Base-by-base conservation (phyloP, 805 yeast species). In the Vanderwaltozyma tropicalis region DNA sequence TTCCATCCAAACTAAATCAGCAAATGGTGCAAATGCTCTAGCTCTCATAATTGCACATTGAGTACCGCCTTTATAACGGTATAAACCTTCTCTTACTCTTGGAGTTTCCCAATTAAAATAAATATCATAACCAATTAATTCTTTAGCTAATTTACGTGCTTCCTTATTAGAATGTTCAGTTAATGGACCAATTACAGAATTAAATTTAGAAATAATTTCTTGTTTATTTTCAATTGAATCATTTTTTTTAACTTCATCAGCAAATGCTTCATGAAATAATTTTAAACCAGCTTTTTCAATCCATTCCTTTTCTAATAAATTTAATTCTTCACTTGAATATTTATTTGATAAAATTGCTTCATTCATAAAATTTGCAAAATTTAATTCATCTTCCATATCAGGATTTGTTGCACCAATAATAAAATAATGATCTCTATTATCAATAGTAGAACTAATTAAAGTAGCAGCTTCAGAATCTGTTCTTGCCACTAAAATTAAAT, bases 401-500 rank as follows among this genome's bases (percentile, higher is more conserved):
- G 94, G 87, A 69, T 87, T 88, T 45, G 97, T 87, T 38, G 92
- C 68, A 55, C 97, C 97, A 49, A 81, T 76, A 52, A 89, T 71
- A 62, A 84, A 89, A 67, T 80, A 86, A 62, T 89, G 97, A 64
- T 89, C 97, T 63, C 97, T 77, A 65, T 72, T 77, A 64, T 89
- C 97, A 55, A 89, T 88, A 38, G 96, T 82, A 16, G 95, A 85
- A 43, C 96, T 85, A 59, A 89, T 71, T 59, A 89, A 73, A 38
- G 96, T 89, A 34, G 96, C 97, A 48, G 96, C 96, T 69, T 89
- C 97, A 39, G 96, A 85, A 64, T 89, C 97, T 28, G 96, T 87
- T 69, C 97, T 79, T 37, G 96, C 96, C 54, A 89, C 94, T 47
- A 80, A 74, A 46, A 89, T 66, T 57, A 89, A 72, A 57, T 87